Evolutionary conservation across 495 filamentous ascomycete species (phyloP).

Genomic region (Pseudevernia furfuracea): DNA sequence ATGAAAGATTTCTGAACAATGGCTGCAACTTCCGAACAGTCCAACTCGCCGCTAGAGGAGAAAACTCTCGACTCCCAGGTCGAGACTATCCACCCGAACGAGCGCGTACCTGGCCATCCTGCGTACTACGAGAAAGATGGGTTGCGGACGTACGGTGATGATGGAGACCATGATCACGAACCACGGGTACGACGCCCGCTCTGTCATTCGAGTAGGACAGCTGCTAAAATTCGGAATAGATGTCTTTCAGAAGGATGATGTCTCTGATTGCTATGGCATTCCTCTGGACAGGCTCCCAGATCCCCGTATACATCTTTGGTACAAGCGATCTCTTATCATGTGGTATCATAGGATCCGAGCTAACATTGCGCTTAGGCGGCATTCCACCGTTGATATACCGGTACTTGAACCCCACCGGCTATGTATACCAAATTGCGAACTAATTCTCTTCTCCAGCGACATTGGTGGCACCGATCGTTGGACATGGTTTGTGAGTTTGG

Average conservation of each 20-base stretch:
- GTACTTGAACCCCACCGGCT: background rate
- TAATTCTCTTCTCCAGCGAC: slow-evolving; percentile 25
- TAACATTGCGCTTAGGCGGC: slow-evolving; percentile 25
- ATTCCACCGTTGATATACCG: slow-evolving; percentile 58
- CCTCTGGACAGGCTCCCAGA: slow-evolving; percentile 58
- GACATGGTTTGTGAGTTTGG: slow-evolving; percentile 56
- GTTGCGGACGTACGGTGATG: slow-evolving; percentile 43
- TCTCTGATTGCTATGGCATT: slow-evolving; percentile 57
- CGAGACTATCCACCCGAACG: slow-evolving; percentile 17
- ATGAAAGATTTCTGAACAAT: slow-evolving; percentile 2
- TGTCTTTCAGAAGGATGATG: slow-evolving; percentile 52
- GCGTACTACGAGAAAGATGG: slow-evolving; percentile 46
- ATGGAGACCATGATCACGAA: slow-evolving; percentile 45
- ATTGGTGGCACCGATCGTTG: slow-evolving; percentile 60
- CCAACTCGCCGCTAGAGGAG: slow-evolving; percentile 12
- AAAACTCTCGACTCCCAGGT: slow-evolving; percentile 1
- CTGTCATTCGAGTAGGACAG: background rate
- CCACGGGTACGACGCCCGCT: slow-evolving; percentile 27
- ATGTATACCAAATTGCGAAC: background rate
- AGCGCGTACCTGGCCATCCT: slow-evolving; percentile 31
- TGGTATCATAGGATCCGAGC: background rate
- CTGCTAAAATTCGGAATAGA: slow-evolving; percentile 30
- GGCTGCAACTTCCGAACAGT: slow-evolving; percentile 8
- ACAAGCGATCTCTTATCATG: background rate
- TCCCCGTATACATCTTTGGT: slow-evolving; percentile 56